Conservation (phyloP, 306 rosid genomes). For the Cucurbita pepo region DNA sequence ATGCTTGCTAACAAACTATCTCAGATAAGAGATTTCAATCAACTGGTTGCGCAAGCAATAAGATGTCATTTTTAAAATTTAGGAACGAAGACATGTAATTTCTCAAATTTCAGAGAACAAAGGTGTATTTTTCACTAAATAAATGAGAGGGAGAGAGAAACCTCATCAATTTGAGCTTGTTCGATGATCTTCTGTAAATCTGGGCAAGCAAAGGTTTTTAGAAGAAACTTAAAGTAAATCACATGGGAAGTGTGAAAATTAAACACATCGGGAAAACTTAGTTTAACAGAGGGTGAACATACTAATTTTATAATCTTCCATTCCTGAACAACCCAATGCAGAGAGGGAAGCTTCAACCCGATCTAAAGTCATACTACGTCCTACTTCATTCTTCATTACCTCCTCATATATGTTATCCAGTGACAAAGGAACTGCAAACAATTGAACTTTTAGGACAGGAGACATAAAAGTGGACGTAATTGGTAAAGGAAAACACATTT, state of each 20-base stretch:
- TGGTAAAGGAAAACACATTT: background rate
- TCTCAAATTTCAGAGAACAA: background rate
- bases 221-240: background rate
- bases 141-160: conserved; percentile 7
- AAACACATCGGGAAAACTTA: background rate
- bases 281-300: background rate
- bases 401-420: conserved; percentile 44
- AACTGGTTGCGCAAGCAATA: background rate
- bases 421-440: conserved; percentile 52
- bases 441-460: background rate
- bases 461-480: background rate
- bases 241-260: conserved; percentile 6
- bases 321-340: conserved; percentile 36
- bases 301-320: conserved; percentile 56
- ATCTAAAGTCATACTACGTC: conserved; percentile 49
- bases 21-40: background rate
- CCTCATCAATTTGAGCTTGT: conserved; percentile 69
- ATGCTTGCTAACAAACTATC: background rate
- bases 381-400: conserved; percentile 60
- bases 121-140: background rate
- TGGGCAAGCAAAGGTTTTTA: conserved; percentile 10
- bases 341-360: conserved; percentile 53
- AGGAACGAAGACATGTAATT: background rate
- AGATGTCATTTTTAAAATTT: background rate
- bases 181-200: conserved; percentile 61